Evolutionary conservation across 176 grass and related monocot genomes (phyloP), one percentile per base, ranked within the genome.

Genomic region (Areca catechu): DNA sequence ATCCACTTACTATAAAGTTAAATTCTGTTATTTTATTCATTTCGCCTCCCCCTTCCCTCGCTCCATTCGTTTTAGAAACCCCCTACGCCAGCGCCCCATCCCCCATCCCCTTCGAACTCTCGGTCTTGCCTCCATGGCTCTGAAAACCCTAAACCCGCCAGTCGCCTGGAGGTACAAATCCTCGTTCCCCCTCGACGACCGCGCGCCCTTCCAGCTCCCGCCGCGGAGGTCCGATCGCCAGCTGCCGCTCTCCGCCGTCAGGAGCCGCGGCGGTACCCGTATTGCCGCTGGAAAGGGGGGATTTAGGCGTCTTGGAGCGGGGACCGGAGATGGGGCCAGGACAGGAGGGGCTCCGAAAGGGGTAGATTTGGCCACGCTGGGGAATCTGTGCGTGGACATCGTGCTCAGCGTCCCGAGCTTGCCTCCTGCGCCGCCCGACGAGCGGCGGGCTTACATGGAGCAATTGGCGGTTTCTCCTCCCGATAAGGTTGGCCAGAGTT

Each of bases 341-440:
- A 88, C 77, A 69, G 66, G 49, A 12, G 51, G 20, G 25, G 34
- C 34, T 43, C 7, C 4, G 25, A 67, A 67, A 18, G 54, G 25
- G 4, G 77, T 82, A 20, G 93, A 97, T 71, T 83, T 97, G 71
- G 71, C 83, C 49, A 97, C 83, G 43, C 76, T 97, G 56, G 87
- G 93, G 1, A 97, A 97, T 79, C 75, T 97, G 47, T 97, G 87
- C 59, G 83, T 91, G 20, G 87, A 97, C 24, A 86, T 97, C 74
- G 83, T 91, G 16, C 81, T 97, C 62, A 77, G 71, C 56, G 93
- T 97, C 23, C 83, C 86, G 14, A 66, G 76, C 61, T 85, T 97
- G 71, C 87, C 93, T 20, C 93, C 86, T 3, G 65, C 57, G 21
- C 69, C 51, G 34, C 53, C 14, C 15, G 81, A 80, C 10, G 78